Percentiles rank a stretch among this genome's conserved stretches.
phyloP scores from a whole-genome alignment of 768 basidiomycete species.

The Pleurotus tuoliensis region DNA sequence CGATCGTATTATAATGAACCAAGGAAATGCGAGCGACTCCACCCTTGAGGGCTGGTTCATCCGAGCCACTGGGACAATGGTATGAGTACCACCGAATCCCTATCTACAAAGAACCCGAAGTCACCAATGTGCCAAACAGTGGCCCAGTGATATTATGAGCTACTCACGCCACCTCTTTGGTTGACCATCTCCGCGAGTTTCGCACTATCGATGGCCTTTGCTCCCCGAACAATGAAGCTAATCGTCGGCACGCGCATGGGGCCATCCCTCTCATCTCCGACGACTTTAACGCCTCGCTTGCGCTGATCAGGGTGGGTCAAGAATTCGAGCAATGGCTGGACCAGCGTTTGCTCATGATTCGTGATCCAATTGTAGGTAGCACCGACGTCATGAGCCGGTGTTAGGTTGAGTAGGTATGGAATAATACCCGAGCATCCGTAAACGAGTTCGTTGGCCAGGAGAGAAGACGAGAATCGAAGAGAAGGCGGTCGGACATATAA shows the following conservation, averaged over 20 bases:
- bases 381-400: constrained; percentile 40
- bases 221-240: constrained; percentile 64
- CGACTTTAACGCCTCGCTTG: constrained; percentile 59
- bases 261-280: constrained; percentile 51
- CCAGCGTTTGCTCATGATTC: constrained; percentile 53
- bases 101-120: constrained; percentile 38
- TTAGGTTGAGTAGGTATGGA: constrained; percentile 60
- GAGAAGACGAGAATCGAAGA: constrained; percentile 35
- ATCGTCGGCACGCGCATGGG: constrained; percentile 60
- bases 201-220: constrained; percentile 50
- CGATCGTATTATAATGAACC: constrained; percentile 75
- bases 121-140: neutral
- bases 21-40: constrained; percentile 73
- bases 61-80: neutral
- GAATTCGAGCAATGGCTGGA: constrained; percentile 49
- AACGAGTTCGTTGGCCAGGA: neutral
- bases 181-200: constrained; percentile 67
- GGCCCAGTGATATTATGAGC: neutral
- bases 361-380: constrained; percentile 56
- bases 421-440: constrained; percentile 15
- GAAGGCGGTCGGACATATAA: constrained; percentile 53
- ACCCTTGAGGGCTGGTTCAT: constrained; percentile 49
- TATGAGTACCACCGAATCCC: constrained; percentile 51
- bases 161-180: constrained; percentile 53
- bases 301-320: constrained; percentile 45